Conservation (phyloP, 176 grass and related monocot genomes). For the Leersia perrieri region DNA sequence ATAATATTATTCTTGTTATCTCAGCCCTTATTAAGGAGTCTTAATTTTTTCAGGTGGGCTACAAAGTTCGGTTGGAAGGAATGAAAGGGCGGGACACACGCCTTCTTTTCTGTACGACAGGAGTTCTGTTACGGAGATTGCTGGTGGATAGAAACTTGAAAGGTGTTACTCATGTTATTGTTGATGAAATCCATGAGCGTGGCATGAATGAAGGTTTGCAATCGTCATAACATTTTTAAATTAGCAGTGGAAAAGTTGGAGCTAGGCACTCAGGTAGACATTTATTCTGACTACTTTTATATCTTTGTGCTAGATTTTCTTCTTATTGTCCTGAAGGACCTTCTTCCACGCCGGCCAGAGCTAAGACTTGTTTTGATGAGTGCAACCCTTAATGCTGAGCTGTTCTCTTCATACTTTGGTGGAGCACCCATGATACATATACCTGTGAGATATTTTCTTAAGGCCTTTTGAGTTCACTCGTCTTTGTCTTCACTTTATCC, state of each 20-base stretch:
- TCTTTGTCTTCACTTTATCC: not conserved
- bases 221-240: constrained; percentile 12
- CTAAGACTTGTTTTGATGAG: constrained; percentile 97
- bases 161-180: constrained; percentile 95
- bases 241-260: not conserved
- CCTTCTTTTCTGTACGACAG: constrained; percentile 95
- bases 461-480: not conserved
- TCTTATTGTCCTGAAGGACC: constrained; percentile 97
- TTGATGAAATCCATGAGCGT: constrained; percentile 99
- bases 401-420: constrained; percentile 97
- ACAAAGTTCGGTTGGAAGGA: constrained; percentile 97
- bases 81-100: constrained; percentile 94
- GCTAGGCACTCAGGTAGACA: not conserved
- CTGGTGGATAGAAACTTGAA: constrained; percentile 88
- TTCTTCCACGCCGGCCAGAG: constrained; percentile 81
- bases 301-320: constrained; percentile 74
- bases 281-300: constrained; percentile 17
- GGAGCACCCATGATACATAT: constrained; percentile 96
- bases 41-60: constrained; percentile 52
- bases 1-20: constrained; percentile 1
- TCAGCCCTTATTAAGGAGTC: constrained; percentile 8
- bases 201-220: constrained; percentile 99
- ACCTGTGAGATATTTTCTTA: constrained; percentile 64
- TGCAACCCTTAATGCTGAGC: constrained; percentile 91
- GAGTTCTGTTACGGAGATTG: constrained; percentile 86